Percentiles rank a stretch among this genome's conserved stretches.
phyloP scores from a whole-genome alignment of 2,329 filamentous ascomycete genomes.

The Scedosporium aurantiacum region DNA sequence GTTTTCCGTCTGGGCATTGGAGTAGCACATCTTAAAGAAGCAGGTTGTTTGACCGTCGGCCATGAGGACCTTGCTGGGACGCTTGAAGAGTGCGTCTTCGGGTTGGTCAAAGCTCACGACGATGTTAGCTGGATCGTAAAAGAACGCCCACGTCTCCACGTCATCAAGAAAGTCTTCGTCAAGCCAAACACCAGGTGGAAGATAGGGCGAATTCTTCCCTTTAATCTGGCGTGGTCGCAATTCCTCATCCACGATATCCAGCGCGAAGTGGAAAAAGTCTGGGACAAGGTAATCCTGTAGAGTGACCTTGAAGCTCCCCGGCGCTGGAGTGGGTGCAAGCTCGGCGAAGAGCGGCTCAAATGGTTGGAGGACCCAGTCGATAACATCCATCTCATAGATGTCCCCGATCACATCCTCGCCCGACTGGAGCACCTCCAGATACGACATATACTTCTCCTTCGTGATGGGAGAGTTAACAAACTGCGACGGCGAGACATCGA shows the following conservation, averaged over 20 bases:
- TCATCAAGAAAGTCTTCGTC: slow-evolving; percentile 12
- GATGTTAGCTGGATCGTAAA: slow-evolving; percentile 13
- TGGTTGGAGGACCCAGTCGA: slow-evolving; percentile 11
- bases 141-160: slow-evolving; percentile 13
- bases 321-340: slow-evolving; percentile 11
- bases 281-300: slow-evolving; percentile 14
- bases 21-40: slow-evolving; percentile 14
- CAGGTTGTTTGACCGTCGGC: slow-evolving; percentile 10
- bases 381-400: slow-evolving; percentile 7
- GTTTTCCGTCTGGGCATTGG: slow-evolving; percentile 4
- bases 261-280: slow-evolving; percentile 10
- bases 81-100: slow-evolving; percentile 14
- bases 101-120: slow-evolving; percentile 10
- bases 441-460: background rate
- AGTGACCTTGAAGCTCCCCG: slow-evolving; percentile 9
- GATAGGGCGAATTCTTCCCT: slow-evolving; percentile 4
- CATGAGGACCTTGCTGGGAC: slow-evolving; percentile 12
- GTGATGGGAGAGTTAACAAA: background rate
- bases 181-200: slow-evolving; percentile 10
- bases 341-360: slow-evolving; percentile 13
- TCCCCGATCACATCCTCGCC: background rate
- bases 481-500: background rate
- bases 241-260: slow-evolving; percentile 12
- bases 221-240: slow-evolving; percentile 8
- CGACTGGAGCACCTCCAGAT: background rate